Evolutionary conservation across 495 filamentous ascomycete genomes (phyloP), one percentile per base, ranked within the genome.

Genomic region (Hypoxylon rickii): DNA sequence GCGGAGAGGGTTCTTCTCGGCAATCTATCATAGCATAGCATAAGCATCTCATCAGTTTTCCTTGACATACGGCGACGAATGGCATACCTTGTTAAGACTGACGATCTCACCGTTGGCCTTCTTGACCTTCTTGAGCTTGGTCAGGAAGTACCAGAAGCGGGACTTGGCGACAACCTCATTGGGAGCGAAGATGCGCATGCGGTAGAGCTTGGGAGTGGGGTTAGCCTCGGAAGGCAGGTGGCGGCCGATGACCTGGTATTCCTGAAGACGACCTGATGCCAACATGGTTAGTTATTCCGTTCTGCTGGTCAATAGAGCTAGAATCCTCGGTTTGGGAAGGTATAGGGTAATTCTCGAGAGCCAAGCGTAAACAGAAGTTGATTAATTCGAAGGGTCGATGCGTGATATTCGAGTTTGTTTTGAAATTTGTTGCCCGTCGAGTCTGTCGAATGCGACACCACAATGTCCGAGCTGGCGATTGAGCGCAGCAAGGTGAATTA

Each of bases 201-300:
- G 91, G 86, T 97, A 98, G 74, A 98, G 88, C 83, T 92, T 94
- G 64, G 94, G 94, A 60, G 89, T 90, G 65, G 92, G 89, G 79
- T 95, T 94, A 66, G 88, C 83, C 80, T 98, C 95, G 68, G 87
- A 88, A 74, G 94, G 94, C 87, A 97, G 79, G 78, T 96, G 92
- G 80, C 95, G 95, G 81, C 94, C 94, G 69, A 98, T 97, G 79
- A 98, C 94, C 84, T 97, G 95, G 85, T 96, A 98, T 84, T 98
- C 94, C 72, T 86, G 89, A 79, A 98, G 92, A 84, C 95, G 93
- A 87, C 93, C 94, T 96, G 75, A 58, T 36, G 46, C 17, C 59
- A 51, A 24, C 50, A 49, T 52, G 29, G 56, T 68, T 56, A 68
- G 65, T 49, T 31, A 31, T 17, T 10, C n/a, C n/a, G n/a, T n/a